Base-by-base conservation (phyloP, 2,329 filamentous ascomycete genomes). In the Byssoonygena ceratinophila region DNA sequence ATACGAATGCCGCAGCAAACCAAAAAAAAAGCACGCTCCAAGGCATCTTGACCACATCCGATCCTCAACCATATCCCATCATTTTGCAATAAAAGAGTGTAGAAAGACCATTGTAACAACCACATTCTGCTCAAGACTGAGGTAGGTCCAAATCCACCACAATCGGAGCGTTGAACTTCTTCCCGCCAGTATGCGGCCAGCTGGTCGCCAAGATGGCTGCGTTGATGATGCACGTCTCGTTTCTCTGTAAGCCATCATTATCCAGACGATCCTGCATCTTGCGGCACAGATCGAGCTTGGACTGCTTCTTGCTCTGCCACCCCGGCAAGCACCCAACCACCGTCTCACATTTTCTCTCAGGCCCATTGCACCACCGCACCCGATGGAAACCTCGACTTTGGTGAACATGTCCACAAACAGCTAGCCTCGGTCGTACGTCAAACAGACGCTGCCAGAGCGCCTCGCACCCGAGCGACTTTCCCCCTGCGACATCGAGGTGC, bases 141-240 rank as follows among this genome's bases (percentile, higher is more conserved):
- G 83, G 83, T 55, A 92, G 70, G 58, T 89, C 81, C 27, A 94
- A 63, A 64, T 94, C 87, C 11, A 94, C 81, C n/a, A 94, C 83
- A 59, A 94, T 84, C 18, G 87, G 83, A 64, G 89, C 86, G 67
- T 90, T 82, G 68, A 85, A 81, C 56, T 68, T 74, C 65, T 82
- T 85, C 14, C 80, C 80, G 1, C 68, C 73, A 29, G 54, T 61
- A 57, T 84, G 81, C 46, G 83, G 83, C 68, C 80, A 83, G 55
- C 78, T 82, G 20, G 75, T 81, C 40, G 80, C 81, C 74, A 85
- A 78, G 56, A 90, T 82, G 18, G 87, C 82, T 25, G 85, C 85
- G 68, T 94, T 94, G 59, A 92, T 77, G 50, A 94, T 71, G 63
- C 82, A 90, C 1, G 86, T 92, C 70, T 91, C 84, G 55, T 64